Percentiles rank a stretch among this genome's conserved stretches.
Evolutionary conservation across 768 basidiomycete species (phyloP).

Genomic region (Termitomyces sp.): DNA sequence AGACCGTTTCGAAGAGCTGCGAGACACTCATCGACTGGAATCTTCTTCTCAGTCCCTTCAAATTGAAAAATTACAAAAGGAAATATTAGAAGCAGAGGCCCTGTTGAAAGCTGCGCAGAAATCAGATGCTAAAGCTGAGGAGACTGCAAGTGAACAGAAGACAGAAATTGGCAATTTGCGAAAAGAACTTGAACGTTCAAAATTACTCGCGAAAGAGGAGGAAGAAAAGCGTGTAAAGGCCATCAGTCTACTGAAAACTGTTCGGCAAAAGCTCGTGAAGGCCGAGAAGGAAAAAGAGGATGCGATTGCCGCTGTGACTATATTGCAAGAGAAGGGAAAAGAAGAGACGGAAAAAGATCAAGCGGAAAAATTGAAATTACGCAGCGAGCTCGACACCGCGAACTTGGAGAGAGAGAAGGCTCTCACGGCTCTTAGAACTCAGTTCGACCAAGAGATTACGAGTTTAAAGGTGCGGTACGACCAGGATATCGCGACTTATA

Average conservation of each 20-base stretch:
- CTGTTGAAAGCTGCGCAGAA: conserved; percentile 55
- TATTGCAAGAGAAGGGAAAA: conserved; percentile 46
- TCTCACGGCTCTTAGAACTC: conserved; percentile 49
- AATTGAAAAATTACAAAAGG: conserved; percentile 62
- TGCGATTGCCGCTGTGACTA: conserved; percentile 47
- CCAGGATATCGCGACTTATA: conserved; percentile 59
- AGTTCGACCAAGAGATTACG: conserved; percentile 69
- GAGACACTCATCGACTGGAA: conserved; percentile 78
- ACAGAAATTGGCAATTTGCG: conserved; percentile 54
- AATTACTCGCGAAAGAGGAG: conserved; percentile 75
- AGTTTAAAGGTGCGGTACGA: conserved; percentile 62
- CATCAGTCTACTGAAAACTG: conserved; percentile 86
- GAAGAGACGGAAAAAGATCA: conserved; percentile 52
- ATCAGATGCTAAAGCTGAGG: conserved; percentile 42
- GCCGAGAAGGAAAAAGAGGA: conserved; percentile 94
- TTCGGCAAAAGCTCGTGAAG: conserved; percentile 95
- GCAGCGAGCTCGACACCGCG: conserved; percentile 56
- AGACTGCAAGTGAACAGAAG: conserved; percentile 42
- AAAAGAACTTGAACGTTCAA: conserved; percentile 56
- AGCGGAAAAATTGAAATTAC: conserved; percentile 45
- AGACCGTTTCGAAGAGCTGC: conserved; percentile 76
- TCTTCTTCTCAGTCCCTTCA: conserved; percentile 72
- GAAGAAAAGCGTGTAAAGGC: conserved; percentile 97
- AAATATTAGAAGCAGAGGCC: conserved; percentile 66
- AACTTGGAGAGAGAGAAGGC: conserved; percentile 62